A percentile compares a stretch with the other conserved stretches of the same genome.
Evolutionary conservation across 306 rosid genomes (phyloP).

Genomic region (Lathyrus oleraceus): DNA sequence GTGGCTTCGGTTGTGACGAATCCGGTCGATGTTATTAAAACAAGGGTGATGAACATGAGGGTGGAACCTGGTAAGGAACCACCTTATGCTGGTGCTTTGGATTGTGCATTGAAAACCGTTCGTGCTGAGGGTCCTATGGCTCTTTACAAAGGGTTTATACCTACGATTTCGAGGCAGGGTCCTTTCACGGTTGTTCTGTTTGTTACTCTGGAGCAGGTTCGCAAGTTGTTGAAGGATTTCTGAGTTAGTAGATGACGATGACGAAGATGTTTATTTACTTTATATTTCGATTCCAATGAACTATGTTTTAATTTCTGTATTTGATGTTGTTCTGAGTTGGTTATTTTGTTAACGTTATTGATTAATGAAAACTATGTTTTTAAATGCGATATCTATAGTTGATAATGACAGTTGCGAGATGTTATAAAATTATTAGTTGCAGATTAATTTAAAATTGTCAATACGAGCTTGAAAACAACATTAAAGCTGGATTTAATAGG

Average conservation of each 20-base stretch:
- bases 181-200: slow-evolving; percentile 78
- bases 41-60: slow-evolving; percentile 83
- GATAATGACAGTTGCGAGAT: background rate
- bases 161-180: slow-evolving; percentile 82
- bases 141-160: slow-evolving; percentile 69
- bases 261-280: slow-evolving; percentile 22
- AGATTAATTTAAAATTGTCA: background rate
- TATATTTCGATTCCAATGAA: background rate
- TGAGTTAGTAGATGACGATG: slow-evolving; percentile 29
- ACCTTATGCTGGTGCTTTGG: slow-evolving; percentile 69
- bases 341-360: background rate
- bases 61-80: slow-evolving; percentile 63
- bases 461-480: too few relatives aligned
- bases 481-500: too few relatives aligned
- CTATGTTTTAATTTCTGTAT: background rate
- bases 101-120: slow-evolving; percentile 66
- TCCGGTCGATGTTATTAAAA: slow-evolving; percentile 77
- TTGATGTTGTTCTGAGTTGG: background rate
- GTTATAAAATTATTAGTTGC: background rate
- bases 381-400: too few relatives aligned
- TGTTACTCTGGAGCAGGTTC: slow-evolving; percentile 77
- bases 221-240: slow-evolving; percentile 73
- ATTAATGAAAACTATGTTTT: slow-evolving; percentile 5
- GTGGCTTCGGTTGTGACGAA: slow-evolving; percentile 78
- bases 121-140: slow-evolving; percentile 77